Evolutionary conservation across 2,329 filamentous ascomycete genomes (phyloP), one percentile per base, ranked within the genome.

Genomic region (Botryotinia calthae): DNA sequence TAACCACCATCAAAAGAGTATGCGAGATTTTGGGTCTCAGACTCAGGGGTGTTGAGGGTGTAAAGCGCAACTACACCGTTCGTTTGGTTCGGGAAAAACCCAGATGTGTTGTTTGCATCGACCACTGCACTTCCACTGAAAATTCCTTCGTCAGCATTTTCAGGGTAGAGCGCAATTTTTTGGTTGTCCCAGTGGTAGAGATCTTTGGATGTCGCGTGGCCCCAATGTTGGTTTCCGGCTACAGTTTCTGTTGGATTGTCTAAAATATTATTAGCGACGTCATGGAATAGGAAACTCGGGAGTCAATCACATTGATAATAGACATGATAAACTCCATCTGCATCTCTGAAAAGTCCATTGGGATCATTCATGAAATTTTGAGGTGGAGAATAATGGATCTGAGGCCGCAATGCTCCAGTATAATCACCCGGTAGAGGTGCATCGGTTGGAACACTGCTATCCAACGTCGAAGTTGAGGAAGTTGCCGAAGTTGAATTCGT

Each of bases 151-250:
- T 84, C 82, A 0, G 84, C 28, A 37, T 31, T 82, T 10, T 72
- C 76, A 0, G 86, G 86, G 63, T 82, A 87, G 6, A 92, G 82
- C 16, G 89, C 89, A 75, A 91, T 88, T 8, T 87, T 86, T 77
- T 91, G 89, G 75, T 91, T 90, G 1, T 82, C 83, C 90, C 89
- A 92, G 73, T 87, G 86, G 76, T 89, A 90, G 1, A 91, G 81
- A 76, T 92, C 89, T 22, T 81, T 77, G 46, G 86, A 88, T 1
- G 89, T 91, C 3, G 89, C 89, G 77, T 91, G 89, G 16, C 90
- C 89, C 90, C 89, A 91, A 76, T 91, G 88, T 77, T 90, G 86
- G 74, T 89, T 88, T 1, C 88, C 88, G 9, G 82, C 86, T 0
- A 86, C 83, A 12, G 82, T 80, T 2, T 78, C 84, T 0, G 83